Base-by-base conservation (phyloP, 1,139 yeast genomes). In the Candida neerlandica region DNA sequence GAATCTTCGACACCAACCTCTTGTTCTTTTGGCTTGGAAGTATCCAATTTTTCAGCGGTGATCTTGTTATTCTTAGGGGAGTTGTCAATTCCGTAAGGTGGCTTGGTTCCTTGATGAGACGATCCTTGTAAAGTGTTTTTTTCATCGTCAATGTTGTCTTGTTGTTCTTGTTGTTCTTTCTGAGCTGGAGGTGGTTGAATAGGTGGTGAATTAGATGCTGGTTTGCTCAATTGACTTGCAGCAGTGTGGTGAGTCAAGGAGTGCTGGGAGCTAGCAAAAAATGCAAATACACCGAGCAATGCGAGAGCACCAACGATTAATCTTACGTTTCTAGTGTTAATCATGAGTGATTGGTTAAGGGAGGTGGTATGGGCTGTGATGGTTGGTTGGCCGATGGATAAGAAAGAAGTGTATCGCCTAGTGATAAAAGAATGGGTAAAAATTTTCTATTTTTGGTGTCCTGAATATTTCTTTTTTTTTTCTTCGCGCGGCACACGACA, bases 301-400 rank as follows among this genome's bases (percentile, higher is more conserved):
- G 73, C 72, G 47, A 72, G 56, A 12, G 70, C 67, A 5, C 74
- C 69, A 4, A 71, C 57, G 16, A 69, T 50, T 50, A 75, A 66
- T 45, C 80, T 69, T 43, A 72, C 51, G 55, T 72, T 70, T 50
- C 78, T 69, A 26, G 73, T 69, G 51, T 69, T 63, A 51, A 72
- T 54, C 75, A 73, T 66, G 37, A 27, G 11, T 41, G 30, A 29
- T 29, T 29, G 19, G 19, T 23, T n/a, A n/a, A 11, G 14, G 4
- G 11, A 26, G 11, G 19, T 18, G n/a, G 19, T 29, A 19, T 11
- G n/a, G n/a, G n/a, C n/a, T n/a, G n/a, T n/a, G 14, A 42, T 15
- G 18, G 26, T 15, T 12, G 5, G 11, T 9, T n/a, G n/a, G n/a
- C n/a, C n/a, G n/a, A n/a, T n/a, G n/a, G 19, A 19, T 14, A 32